Evolutionary conservation across 352 stramenopile genomes (phyloP), one percentile per base, ranked within the genome.

Genomic region (Phytophthora pisi): DNA sequence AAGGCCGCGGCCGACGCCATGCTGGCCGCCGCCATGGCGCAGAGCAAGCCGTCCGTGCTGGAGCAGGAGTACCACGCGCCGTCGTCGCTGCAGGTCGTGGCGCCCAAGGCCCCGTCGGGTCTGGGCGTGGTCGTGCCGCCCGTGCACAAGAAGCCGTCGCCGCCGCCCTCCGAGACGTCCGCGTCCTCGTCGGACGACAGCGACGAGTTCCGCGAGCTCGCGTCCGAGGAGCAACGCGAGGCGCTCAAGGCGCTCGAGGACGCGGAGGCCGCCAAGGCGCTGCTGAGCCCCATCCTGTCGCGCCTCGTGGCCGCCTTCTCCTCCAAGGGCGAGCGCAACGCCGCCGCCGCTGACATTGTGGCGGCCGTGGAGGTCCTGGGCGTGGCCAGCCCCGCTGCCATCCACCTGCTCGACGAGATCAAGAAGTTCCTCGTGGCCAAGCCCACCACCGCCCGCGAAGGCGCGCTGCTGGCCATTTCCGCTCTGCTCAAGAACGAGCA

Each of bases 1-100:
- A 82, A 86, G 53, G 84, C 84, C 52, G 81, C 79, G 26, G 76
- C 79, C 50, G 78, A 82, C 55, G 84, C 81, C 24, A 65, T 77
- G 16, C 7, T 86, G 58, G 69, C 75, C 20, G 56, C 74, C 38
- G 61, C 77, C 42, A 73, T 89, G 60, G 36, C 67, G 6, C 58
- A 66, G 8, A 69, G 43, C 23, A 69, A 70, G 45, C 76, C 77
- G 34, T 83, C 83, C 28, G 63, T 74, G 36, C 72, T 82, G 11
- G 71, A 75, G 56, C 68, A 69, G 64, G 55, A 59, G 38, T 51
- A 58, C 11, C 36, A 68, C 1, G 34, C 57, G 49, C 46, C 53
- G 36, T 53, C 66, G 36, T 58, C 60, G 69, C 74, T 76, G 45
- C 70, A 74, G 47, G 38, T 72, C 6, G 65, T 73, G 28, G 57